Percentiles rank a stretch among this genome's conserved stretches.
These are phyloP conservation scores for Hypoxylon sp. DNA, from an alignment of 2,329 filamentous ascomycete genomes.

Conservation along the genomic window DNA sequence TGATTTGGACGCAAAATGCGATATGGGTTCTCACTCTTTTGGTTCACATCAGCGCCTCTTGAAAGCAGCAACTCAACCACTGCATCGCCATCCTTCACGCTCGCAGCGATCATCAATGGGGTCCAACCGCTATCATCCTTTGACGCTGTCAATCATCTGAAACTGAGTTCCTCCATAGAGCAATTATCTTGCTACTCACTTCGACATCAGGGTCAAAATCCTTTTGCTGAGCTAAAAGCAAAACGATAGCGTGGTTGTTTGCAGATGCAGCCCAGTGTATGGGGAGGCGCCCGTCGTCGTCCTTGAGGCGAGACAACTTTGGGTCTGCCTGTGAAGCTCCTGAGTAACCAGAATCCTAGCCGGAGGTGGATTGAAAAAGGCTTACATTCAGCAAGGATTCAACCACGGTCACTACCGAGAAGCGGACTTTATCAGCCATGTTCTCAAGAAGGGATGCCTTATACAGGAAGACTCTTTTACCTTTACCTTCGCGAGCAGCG, in stretches of 20 bases:
- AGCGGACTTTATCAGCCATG: constrained; percentile 3
- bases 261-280: constrained; percentile 95
- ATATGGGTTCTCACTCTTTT: constrained; percentile 67
- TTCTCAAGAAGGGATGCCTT: background rate
- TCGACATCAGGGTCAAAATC: constrained; percentile 87
- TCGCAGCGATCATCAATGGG: constrained; percentile 84
- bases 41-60: constrained; percentile 78
- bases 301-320: constrained; percentile 77
- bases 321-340: constrained; percentile 73
- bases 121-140: constrained; percentile 84
- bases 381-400: constrained; percentile 80
- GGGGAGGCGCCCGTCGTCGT: constrained; percentile 89
- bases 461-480: constrained; percentile 63
- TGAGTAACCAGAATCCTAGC: constrained; percentile 44
- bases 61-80: constrained; percentile 75
- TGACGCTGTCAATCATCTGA: constrained; percentile 11
- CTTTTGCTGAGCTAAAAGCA: constrained; percentile 76
- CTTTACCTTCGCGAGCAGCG: constrained; percentile 84
- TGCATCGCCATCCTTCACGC: constrained; percentile 77
- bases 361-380: background rate
- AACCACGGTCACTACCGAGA: constrained; percentile 70
- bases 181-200: constrained; percentile 58
- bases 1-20: background rate
- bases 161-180: background rate
- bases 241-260: constrained; percentile 80